These are phyloP conservation scores for Fusarium phyllophilum DNA, from an alignment of 2,329 filamentous ascomycete species.

Conservation along the genomic window DNA sequence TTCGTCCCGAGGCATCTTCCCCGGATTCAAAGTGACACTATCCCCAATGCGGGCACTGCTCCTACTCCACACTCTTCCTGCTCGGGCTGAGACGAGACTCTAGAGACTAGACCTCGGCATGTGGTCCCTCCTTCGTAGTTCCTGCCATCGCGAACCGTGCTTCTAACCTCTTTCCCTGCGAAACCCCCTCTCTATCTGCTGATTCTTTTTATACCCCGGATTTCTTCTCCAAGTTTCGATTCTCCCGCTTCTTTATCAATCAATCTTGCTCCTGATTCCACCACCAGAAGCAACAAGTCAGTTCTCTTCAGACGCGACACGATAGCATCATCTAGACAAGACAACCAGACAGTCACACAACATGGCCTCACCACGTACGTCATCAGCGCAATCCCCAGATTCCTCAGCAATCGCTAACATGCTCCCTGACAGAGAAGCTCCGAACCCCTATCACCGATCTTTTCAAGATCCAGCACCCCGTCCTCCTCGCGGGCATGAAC, in stretches of 20 bases:
- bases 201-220: constrained; percentile 39
- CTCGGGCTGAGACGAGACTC: constrained; percentile 20
- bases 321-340: constrained; percentile 9
- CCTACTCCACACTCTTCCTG: constrained; percentile 21
- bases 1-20: constrained; percentile 44
- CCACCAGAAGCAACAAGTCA: constrained; percentile 17
- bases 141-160: constrained; percentile 8
- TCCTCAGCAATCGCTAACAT: constrained; percentile 22
- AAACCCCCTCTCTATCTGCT: constrained; percentile 30
- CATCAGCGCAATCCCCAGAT: neutral
- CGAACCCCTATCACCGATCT: constrained; percentile 94
- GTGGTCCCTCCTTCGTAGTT: constrained; percentile 14
- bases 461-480: constrained; percentile 96
- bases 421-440: constrained; percentile 62
- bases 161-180: constrained; percentile 18
- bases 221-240: neutral
- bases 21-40: constrained; percentile 39
- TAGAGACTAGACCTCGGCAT: constrained; percentile 40
- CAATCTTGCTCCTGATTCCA: neutral
- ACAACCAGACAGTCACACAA: constrained; percentile 40
- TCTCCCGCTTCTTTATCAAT: constrained; percentile 1
- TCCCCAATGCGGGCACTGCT: constrained; percentile 8
- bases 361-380: constrained; percentile 86
- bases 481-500: constrained; percentile 98
- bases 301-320: constrained; percentile 21